phyloP scores from a whole-genome alignment of 352 stramenopile species.

The Thalassiosira oceanica region DNA sequence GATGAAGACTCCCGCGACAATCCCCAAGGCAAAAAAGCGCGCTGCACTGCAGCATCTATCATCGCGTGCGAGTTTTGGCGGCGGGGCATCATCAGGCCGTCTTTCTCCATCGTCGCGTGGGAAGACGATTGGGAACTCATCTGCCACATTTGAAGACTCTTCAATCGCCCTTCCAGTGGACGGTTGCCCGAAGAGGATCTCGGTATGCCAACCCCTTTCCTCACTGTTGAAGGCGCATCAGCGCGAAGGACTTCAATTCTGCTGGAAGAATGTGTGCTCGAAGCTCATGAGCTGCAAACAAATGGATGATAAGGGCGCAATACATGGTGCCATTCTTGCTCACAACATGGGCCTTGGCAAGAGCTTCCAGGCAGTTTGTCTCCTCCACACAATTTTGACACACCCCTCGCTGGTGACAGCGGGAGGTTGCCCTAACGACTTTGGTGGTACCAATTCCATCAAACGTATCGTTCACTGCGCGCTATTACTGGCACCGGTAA shows the following conservation, averaged over 20 bases:
- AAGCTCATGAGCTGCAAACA: constrained; percentile 37
- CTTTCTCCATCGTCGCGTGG: constrained; percentile 11
- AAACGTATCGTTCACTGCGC: constrained; percentile 39
- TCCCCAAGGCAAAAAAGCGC: constrained; percentile 42
- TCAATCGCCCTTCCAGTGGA: constrained; percentile 33
- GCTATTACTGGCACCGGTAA: constrained; percentile 50
- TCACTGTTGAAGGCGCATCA: constrained; percentile 70
- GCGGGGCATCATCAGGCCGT: constrained; percentile 1
- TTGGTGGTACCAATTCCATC: too few relatives aligned
- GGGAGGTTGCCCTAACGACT: too few relatives aligned
- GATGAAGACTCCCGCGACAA: not conserved
- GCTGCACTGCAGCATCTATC: constrained; percentile 26
- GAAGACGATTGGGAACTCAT: constrained; percentile 24
- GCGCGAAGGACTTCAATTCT: constrained; percentile 67
- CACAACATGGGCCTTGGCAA: constrained; percentile 77
- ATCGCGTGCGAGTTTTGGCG: not conserved
- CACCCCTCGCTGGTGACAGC: constrained; percentile 40
- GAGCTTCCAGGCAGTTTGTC: constrained; percentile 53
- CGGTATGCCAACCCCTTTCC: constrained; percentile 47
- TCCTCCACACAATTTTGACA: constrained; percentile 68
- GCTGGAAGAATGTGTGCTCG: constrained; percentile 66
- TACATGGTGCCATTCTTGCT: constrained; percentile 69
- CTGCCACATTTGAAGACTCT: constrained; percentile 26
- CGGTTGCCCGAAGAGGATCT: constrained; percentile 16
- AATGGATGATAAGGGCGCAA: not conserved